Conservation (phyloP, 2,329 filamentous ascomycete species). For the Trichophyton equinum region DNA sequence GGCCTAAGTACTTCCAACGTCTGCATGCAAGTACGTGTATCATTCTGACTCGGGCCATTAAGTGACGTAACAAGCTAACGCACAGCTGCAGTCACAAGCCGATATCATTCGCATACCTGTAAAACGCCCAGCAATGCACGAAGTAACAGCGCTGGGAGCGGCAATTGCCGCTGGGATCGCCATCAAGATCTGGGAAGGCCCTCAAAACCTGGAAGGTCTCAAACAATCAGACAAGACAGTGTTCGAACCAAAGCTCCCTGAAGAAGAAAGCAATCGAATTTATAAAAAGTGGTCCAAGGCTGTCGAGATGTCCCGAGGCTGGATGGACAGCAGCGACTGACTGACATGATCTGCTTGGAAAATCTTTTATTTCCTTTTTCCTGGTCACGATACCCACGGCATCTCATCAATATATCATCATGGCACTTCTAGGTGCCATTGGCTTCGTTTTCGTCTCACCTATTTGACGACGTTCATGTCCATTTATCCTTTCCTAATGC, state of each 20-base stretch:
- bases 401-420: background rate
- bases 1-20: constrained; percentile 81
- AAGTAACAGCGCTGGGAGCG: constrained; percentile 78
- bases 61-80: constrained; percentile 12
- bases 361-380: background rate
- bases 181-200: constrained; percentile 61
- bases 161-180: constrained; percentile 84
- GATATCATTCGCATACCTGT: constrained; percentile 75
- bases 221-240: constrained; percentile 54
- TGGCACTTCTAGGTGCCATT: background rate
- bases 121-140: constrained; percentile 73
- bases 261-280: constrained; percentile 47
- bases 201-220: constrained; percentile 60
- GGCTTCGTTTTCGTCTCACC: background rate
- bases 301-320: constrained; percentile 66
- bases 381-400: background rate
- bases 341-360: background rate
- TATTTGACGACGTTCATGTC: background rate
- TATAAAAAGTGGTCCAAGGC: constrained; percentile 64
- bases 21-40: constrained; percentile 58
- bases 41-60: background rate
- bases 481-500: no score
- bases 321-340: constrained; percentile 34
- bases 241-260: constrained; percentile 55
- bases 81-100: constrained; percentile 55